Conservation (phyloP, 192 early-diverging fungal species). For the Gigaspora rosea region DNA sequence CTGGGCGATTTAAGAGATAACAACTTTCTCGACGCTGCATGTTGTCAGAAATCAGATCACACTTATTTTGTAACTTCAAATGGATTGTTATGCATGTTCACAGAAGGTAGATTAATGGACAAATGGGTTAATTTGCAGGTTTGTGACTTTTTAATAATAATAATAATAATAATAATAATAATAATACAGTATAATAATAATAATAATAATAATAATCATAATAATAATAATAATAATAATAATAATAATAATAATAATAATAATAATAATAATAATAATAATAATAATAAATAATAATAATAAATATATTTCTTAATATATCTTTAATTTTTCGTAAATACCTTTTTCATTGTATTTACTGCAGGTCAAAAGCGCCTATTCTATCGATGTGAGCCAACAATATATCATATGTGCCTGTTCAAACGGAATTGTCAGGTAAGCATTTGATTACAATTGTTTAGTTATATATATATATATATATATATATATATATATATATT, state of each 20-base stretch:
- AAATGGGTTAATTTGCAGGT: slow-evolving; percentile 86
- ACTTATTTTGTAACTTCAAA: slow-evolving; percentile 72
- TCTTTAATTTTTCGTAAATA: too few species aligned
- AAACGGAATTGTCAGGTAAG: slow-evolving; percentile 71
- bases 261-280: too few species aligned
- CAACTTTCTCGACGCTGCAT: slow-evolving; percentile 71
- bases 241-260: too few species aligned
- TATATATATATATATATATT: too few species aligned
- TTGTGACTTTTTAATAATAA: slow-evolving; percentile 5
- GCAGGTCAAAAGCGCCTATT: slow-evolving; percentile 64
- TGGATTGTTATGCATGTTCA: slow-evolving; percentile 68
- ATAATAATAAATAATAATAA: too few species aligned
- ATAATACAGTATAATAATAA: too few species aligned
- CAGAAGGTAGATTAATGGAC: slow-evolving; percentile 62
- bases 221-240: not conserved
- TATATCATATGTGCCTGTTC: slow-evolving; percentile 73
- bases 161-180: not conserved
- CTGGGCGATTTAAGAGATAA: slow-evolving; percentile 67
- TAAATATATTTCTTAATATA: too few species aligned
- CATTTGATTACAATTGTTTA: too few species aligned
- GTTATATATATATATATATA: too few species aligned
- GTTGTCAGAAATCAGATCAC: slow-evolving; percentile 44
- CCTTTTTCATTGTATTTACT: not conserved
- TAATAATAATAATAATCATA: not conserved
- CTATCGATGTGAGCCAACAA: slow-evolving; percentile 57